Percentiles rank a stretch among this genome's conserved stretches.
Evolutionary conservation across 164 flowering plant genomes (phyloP).

Genomic region (Berberis vulgaris): DNA sequence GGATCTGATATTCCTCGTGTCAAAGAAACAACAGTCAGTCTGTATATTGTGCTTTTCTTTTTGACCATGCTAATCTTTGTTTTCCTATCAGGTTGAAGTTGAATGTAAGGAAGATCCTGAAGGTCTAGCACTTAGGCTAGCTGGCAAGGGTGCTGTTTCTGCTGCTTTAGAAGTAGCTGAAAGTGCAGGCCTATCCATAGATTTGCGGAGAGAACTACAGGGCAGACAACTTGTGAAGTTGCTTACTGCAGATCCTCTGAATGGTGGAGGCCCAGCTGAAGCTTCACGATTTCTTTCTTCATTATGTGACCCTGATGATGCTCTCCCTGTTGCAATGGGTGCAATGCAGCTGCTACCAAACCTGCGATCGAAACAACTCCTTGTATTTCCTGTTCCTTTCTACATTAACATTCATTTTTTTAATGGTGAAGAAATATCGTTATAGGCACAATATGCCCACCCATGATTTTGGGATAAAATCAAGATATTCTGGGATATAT

Average conservation of each 20-base stretch:
- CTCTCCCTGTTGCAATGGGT: slow-evolving; percentile 94
- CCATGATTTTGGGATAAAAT: too few relatives aligned
- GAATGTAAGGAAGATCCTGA: slow-evolving; percentile 96
- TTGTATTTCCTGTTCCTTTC: slow-evolving; percentile 39
- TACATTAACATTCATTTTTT: not conserved
- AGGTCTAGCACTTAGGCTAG: slow-evolving; percentile 92
- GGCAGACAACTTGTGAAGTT: slow-evolving; percentile 98
- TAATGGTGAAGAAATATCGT: not conserved
- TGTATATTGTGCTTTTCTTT: not conserved
- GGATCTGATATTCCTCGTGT: not conserved
- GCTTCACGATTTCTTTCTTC: slow-evolving; percentile 98
- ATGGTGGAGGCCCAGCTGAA: slow-evolving; percentile 99
- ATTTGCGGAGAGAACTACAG: slow-evolving; percentile 85
- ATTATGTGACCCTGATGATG: slow-evolving; percentile 86
- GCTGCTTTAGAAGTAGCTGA: slow-evolving; percentile 98
- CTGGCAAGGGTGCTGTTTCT: slow-evolving; percentile 97
- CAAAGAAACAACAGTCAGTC: not conserved
- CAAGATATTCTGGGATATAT: too few relatives aligned
- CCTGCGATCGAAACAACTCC: slow-evolving; percentile 93
- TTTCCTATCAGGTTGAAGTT: slow-evolving; percentile 63
- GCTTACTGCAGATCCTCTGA: slow-evolving; percentile 90
- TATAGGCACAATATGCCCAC: too few relatives aligned
- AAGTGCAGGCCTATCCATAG: slow-evolving; percentile 89
- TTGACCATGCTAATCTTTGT: not conserved
- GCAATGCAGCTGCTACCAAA: slow-evolving; percentile 97